A percentile compares a stretch with the other conserved stretches of the same genome.
These are phyloP conservation scores for Cladosporium phlei DNA, from an alignment of 2,329 filamentous ascomycete species.

Conservation along the genomic window DNA sequence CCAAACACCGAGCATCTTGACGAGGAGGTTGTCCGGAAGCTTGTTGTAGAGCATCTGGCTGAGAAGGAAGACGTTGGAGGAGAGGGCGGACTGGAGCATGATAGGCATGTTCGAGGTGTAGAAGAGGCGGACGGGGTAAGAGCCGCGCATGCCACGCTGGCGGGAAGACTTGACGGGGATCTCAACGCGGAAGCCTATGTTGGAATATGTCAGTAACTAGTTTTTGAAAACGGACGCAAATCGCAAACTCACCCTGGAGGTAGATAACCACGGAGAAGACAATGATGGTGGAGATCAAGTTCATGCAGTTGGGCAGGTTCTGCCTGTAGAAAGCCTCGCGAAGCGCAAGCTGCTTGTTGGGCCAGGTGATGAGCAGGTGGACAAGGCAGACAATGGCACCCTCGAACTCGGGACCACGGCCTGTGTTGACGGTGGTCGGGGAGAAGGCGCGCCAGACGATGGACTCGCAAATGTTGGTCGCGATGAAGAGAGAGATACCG, in stretches of 20 bases:
- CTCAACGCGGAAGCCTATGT: slow-evolving; percentile 98
- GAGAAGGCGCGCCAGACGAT: slow-evolving; percentile 99
- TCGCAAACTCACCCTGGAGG: slow-evolving; percentile 45
- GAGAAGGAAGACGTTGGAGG: slow-evolving; percentile 98
- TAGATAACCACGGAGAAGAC: slow-evolving; percentile 99
- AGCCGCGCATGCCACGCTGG: slow-evolving; percentile 96
- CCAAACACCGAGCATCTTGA: slow-evolving; percentile 96
- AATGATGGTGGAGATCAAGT: slow-evolving; percentile 84
- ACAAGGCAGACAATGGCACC: slow-evolving; percentile 96
- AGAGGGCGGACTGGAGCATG: slow-evolving; percentile 98
- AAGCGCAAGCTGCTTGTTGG: slow-evolving; percentile 97
- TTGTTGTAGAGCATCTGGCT: slow-evolving; percentile 99
- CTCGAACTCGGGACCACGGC: slow-evolving; percentile 97
- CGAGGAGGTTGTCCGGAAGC: slow-evolving; percentile 97
- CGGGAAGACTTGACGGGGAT: slow-evolving; percentile 99
- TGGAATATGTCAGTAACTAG: background rate
- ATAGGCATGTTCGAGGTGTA: slow-evolving; percentile 99
- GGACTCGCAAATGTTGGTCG: slow-evolving; percentile 99
- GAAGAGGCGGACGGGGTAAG: slow-evolving; percentile 97
- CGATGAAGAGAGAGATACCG: slow-evolving; percentile 98
- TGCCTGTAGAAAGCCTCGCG: slow-evolving; percentile 99
- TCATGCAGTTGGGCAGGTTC: slow-evolving; percentile 99
- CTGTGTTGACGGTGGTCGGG: slow-evolving; percentile 98
- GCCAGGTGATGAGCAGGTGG: slow-evolving; percentile 96
- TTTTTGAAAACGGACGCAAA: too few relatives aligned